Base-by-base conservation (phyloP, 805 yeast species). In the Barnettozyma vustinii region DNA sequence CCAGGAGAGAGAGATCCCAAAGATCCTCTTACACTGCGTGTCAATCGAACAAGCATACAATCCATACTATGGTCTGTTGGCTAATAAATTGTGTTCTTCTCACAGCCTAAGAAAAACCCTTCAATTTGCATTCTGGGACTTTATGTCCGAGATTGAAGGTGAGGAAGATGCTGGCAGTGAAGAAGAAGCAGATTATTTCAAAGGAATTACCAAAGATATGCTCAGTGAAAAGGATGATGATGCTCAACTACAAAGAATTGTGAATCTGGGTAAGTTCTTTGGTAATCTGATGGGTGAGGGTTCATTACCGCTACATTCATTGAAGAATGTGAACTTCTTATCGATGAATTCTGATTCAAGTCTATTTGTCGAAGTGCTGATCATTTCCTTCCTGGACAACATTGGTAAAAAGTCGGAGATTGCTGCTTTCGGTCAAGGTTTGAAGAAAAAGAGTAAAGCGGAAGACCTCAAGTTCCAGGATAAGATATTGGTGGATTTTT, bases 41-140 rank as follows among this genome's bases (percentile, higher is more conserved):
- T 79, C 85, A 1, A 77, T 84, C 58, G 99, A 94, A 66, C 77
- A 84, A 25, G 77, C 78, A 0, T 91, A 85, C 71, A 94, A 94
- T 61, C 97, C 97, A 2, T 94, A 85, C 64, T 94, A 94, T 65
- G 87, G 91, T 0, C 67, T 86, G 21, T 76, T 94, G 32, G 95
- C 96, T 0, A 74, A 75, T 23, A 87, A 86, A 58, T 67, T 91
- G 25, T 86, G 96, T 59, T 83, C 82, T 27, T 78, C 79, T 20
- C 96, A 89, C 57, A 72, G 81, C 2, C 69, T 86, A 64, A 77
- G 87, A 61, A 90, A 91, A 65, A 80, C 96, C 0, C 84, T 94
- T 58, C 97, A 92, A 62, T 90, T 94, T 63, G 72, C 81, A 57
- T 72, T 94, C 37, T 94, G 98, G 98, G 96, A 94, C 64, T 74